These are phyloP conservation scores for Neonectria punicea DNA, from an alignment of 2,329 filamentous ascomycete genomes.

Conservation along the genomic window DNA sequence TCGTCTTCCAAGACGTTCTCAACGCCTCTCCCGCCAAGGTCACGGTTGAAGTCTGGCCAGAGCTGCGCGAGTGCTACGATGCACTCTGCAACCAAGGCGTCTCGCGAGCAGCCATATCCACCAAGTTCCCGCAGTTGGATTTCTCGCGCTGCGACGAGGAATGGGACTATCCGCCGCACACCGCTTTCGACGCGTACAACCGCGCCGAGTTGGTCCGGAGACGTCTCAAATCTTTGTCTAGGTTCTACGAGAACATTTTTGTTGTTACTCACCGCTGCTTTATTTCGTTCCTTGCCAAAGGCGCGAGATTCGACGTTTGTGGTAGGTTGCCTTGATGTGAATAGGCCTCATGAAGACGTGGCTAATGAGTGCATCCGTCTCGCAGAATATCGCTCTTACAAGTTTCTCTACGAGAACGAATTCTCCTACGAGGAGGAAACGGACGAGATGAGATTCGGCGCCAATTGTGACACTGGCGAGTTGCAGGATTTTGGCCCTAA, in stretches of 20 bases:
- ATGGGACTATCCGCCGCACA: slow-evolving; percentile 36
- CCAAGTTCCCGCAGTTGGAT: slow-evolving; percentile 33
- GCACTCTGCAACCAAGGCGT: slow-evolving; percentile 39
- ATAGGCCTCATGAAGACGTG: accelerated
- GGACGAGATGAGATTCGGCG: slow-evolving; percentile 6
- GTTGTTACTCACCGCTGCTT: slow-evolving; percentile 36
- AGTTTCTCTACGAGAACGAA: slow-evolving; percentile 25
- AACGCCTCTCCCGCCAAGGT: slow-evolving; percentile 1
- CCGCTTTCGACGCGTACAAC: slow-evolving; percentile 21
- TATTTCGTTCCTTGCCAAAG: slow-evolving; percentile 35
- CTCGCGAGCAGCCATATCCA: slow-evolving; percentile 21
- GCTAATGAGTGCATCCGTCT: not conserved
- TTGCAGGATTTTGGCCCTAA: slow-evolving; percentile 36
- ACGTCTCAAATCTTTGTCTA: slow-evolving; percentile 20
- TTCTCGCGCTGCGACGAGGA: slow-evolving; percentile 31
- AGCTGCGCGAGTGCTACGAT: slow-evolving; percentile 39
- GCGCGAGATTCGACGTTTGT: slow-evolving; percentile 32
- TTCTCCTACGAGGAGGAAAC: slow-evolving; percentile 9
- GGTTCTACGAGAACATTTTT: slow-evolving; percentile 30
- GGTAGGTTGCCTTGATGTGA: slow-evolving; percentile 15
- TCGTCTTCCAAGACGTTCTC: slow-evolving; percentile 29
- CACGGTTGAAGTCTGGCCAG: slow-evolving; percentile 37
- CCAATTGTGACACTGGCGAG: slow-evolving; percentile 27
- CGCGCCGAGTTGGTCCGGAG: slow-evolving; percentile 35
- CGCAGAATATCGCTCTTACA: slow-evolving; percentile 32